Evolutionary conservation across 352 stramenopile genomes (phyloP), one percentile per base, ranked within the genome.

Genomic region (Pythium biforme): DNA sequence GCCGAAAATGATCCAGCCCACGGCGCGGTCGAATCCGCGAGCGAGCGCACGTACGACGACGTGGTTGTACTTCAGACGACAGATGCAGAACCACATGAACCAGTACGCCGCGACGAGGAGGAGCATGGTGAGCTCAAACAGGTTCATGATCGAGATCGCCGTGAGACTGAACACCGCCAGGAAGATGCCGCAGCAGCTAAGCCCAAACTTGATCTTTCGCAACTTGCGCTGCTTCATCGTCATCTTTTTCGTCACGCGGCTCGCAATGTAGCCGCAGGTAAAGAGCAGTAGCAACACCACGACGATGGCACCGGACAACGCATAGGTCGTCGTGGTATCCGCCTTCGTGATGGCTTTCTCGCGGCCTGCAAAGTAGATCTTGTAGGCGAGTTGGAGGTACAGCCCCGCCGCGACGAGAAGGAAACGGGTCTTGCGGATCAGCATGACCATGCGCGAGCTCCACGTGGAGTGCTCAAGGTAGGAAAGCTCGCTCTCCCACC

Each of bases 201-300:
- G 69, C 53, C 89, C 39, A 52, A 95, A 95, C 73, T 95, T 95
- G 15, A 92, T 92, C 80, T 93, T 95, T 31, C 86, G 84, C 27
- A 95, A 62, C 71, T 94, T 94, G 68, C 83, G 84, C 66, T 95
- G 86, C 73, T 94, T 94, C 83, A 95, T 92, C 48, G 83, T 88
- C 81, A 90, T 92, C 68, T 93, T 92, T 79, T 95, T 95, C 34
- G 86, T 91, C 62, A 95, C 82, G 20, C 86, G 84, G 56, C 81
- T 92, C 39, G 85, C 77, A 61, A 88, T 88, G 74, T 95, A 95
- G 11, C 86, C 86, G 47, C 83, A 93, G 73, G 83, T 89, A 39
- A 93, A 72, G 54, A 95, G 65, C 17, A 94, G 53, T 23, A 89
- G 15, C 55, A 95, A 80, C 14, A 95, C 67, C 39, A 87, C 77